Percentiles rank a stretch among this genome's conserved stretches.
Evolutionary conservation across 148 eudicot species (phyloP).

Genomic region (Spergularia marina): DNA sequence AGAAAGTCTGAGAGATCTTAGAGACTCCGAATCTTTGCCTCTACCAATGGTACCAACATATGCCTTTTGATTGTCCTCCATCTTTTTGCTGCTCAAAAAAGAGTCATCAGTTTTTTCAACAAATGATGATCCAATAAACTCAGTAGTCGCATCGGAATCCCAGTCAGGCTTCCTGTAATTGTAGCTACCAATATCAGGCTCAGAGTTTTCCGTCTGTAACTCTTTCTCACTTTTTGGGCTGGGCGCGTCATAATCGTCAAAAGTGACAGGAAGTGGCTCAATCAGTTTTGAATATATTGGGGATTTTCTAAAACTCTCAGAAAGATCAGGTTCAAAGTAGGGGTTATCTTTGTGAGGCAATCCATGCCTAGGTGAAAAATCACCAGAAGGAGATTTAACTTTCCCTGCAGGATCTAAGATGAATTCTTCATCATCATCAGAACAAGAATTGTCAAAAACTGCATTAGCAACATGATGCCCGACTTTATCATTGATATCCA

Average conservation of each 20-base stretch:
- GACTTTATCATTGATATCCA: slow-evolving; percentile 27
- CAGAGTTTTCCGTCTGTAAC: slow-evolving; percentile 24
- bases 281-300: slow-evolving; percentile 34
- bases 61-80: slow-evolving; percentile 22
- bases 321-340: slow-evolving; percentile 31
- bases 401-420: slow-evolving; percentile 33
- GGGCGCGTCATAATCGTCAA: slow-evolving; percentile 60
- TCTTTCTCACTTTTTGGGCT: slow-evolving; percentile 60
- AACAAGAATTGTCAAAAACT: slow-evolving; percentile 48
- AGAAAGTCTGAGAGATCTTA: slow-evolving; percentile 23
- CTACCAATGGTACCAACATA: slow-evolving; percentile 23
- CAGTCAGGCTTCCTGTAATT: slow-evolving; percentile 22
- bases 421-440: slow-evolving; percentile 46
- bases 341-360: slow-evolving; percentile 24
- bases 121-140: background rate
- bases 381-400: slow-evolving; percentile 35
- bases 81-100: background rate
- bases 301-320: slow-evolving; percentile 45
- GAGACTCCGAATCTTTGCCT: slow-evolving; percentile 21
- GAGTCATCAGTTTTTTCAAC: slow-evolving; percentile 8
- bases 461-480: slow-evolving; percentile 25
- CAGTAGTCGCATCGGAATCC: slow-evolving; percentile 17
- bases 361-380: slow-evolving; percentile 27
- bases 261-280: slow-evolving; percentile 41
- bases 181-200: slow-evolving; percentile 18